Conservation (phyloP, 768 basidiomycete species). For the Tremella mesenterica region DNA sequence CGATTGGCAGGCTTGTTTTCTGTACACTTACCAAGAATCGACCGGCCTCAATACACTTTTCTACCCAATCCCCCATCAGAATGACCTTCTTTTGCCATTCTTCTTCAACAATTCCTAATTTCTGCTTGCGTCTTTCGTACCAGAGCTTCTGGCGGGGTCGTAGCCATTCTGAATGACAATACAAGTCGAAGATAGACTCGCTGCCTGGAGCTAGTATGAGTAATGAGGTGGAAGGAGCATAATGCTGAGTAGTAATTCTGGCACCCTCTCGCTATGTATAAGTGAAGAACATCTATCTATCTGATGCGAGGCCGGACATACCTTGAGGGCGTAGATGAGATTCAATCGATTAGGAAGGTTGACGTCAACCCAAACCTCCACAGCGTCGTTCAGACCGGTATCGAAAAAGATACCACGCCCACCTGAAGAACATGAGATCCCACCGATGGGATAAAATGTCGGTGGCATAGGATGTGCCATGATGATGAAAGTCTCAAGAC, state of each 20-base stretch:
- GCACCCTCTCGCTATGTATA: constrained; percentile 3
- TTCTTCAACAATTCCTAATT: constrained; percentile 1
- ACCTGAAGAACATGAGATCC: neutral
- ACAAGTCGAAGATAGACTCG: constrained; percentile 15
- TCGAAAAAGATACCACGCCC: constrained; percentile 6
- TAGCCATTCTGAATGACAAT: constrained; percentile 31
- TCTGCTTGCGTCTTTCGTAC: neutral
- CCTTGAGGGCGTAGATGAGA: neutral
- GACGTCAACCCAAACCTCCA: constrained; percentile 9
- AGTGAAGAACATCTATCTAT: neutral
- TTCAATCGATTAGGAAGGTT: neutral
- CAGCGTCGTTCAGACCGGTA: neutral
- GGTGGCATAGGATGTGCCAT: too few relatives aligned
- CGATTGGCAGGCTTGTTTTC: too few relatives aligned
- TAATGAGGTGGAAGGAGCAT: constrained; percentile 1
- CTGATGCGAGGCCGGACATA: neutral
- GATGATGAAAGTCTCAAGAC: too few relatives aligned
- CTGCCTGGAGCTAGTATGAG: constrained; percentile 14
- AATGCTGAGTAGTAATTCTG: constrained; percentile 1
- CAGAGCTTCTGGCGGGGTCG: neutral
- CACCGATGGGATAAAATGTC: neutral
- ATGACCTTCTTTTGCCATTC: constrained; percentile 26
- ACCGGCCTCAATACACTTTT: constrained; percentile 16
- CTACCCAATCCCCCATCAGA: constrained; percentile 19
- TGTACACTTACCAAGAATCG: constrained; percentile 14